A percentile compares a stretch with the other conserved stretches of the same genome.
These are phyloP conservation scores for Ceratocystis alfenasii DNA, from an alignment of 2,329 filamentous ascomycete genomes.

Conservation along the genomic window DNA sequence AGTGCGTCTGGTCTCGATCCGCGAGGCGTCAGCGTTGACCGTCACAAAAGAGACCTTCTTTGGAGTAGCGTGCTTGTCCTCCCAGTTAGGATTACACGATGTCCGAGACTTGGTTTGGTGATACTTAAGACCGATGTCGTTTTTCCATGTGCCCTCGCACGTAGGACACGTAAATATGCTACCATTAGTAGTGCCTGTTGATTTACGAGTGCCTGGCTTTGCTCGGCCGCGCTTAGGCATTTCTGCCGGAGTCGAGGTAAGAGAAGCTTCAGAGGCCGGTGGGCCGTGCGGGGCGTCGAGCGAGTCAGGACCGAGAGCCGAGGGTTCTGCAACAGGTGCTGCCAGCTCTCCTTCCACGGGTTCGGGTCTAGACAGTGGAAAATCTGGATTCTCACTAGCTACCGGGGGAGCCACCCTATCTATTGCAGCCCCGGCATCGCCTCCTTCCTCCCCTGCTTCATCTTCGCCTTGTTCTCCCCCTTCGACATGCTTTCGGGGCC, in stretches of 20 bases:
- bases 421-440: background rate
- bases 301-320: background rate
- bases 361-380: no score
- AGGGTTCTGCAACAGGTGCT: background rate
- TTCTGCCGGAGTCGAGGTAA: background rate
- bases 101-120: slow-evolving; percentile 44
- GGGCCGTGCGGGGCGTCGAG: background rate
- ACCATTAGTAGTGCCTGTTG: slow-evolving; percentile 18
- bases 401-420: no score
- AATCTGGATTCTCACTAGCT: no score
- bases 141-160: slow-evolving; percentile 46
- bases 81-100: slow-evolving; percentile 39
- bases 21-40: background rate
- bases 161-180: slow-evolving; percentile 39
- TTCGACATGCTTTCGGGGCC: slow-evolving; percentile 3
- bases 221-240: background rate
- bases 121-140: slow-evolving; percentile 46
- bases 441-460: background rate
- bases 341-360: background rate
- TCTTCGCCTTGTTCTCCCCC: background rate
- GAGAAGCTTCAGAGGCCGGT: background rate
- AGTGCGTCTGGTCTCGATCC: slow-evolving; percentile 3
- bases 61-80: slow-evolving; percentile 18
- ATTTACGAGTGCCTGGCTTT: background rate
- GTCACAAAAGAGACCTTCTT: slow-evolving; percentile 14